Conservation (phyloP, 192 early-diverging fungal species). For the Coemansia javaensis region DNA sequence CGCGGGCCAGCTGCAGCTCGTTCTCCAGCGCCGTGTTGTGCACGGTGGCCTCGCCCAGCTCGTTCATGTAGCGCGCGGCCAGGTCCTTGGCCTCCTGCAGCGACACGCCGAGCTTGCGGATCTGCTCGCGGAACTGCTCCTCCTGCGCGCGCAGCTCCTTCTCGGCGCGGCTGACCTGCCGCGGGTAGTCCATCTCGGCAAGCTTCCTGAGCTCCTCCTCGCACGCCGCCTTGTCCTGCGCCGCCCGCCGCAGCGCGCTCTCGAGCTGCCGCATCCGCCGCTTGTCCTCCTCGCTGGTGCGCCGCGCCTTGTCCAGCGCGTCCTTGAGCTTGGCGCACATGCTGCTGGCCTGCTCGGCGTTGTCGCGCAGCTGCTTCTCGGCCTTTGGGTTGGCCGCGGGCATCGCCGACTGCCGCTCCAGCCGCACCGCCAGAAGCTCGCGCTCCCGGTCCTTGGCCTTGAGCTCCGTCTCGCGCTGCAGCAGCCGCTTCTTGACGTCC, state of each 20-base stretch:
- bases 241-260: conserved; percentile 21
- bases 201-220: conserved; percentile 19
- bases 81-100: conserved; percentile 35
- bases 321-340: conserved; percentile 22
- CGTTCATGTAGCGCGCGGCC: conserved; percentile 32
- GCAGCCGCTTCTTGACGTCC: conserved; percentile 19
- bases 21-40: conserved; percentile 40
- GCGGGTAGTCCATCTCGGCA: conserved; percentile 23
- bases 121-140: conserved; percentile 30
- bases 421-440: conserved; percentile 11
- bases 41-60: conserved; percentile 42
- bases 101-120: conserved; percentile 17
- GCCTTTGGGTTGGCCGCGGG: conserved; percentile 12
- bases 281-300: conserved; percentile 19
- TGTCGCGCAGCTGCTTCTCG: conserved; percentile 26
- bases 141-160: conserved; percentile 23
- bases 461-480: conserved; percentile 21
- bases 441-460: conserved; percentile 26
- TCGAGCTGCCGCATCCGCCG: conserved; percentile 22
- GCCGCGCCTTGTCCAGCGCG: conserved; percentile 17
- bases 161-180: conserved; percentile 10
- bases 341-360: conserved; percentile 22
- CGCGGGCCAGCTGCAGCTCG: conserved; percentile 30
- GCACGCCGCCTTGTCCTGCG: conserved; percentile 22
- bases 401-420: conserved; percentile 18